These are phyloP conservation scores for Oehlia diaphana DNA, from an alignment of 192 early-diverging fungal genomes.

Conservation along the genomic window DNA sequence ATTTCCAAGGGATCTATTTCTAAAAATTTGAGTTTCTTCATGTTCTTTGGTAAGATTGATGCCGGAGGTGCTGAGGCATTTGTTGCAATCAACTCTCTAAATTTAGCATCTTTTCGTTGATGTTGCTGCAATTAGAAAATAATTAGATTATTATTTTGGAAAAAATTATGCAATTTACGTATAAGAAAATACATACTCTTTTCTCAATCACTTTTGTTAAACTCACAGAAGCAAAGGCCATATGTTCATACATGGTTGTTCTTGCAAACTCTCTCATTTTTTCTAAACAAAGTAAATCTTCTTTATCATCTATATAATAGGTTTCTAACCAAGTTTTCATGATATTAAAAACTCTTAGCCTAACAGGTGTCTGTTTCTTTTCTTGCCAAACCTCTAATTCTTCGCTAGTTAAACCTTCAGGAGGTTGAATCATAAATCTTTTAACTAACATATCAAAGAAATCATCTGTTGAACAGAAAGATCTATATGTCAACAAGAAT, in stretches of 20 bases:
- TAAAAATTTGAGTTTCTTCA: constrained; percentile 76
- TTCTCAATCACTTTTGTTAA: constrained; percentile 78
- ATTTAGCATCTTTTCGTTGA: constrained; percentile 54
- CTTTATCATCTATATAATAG: constrained; percentile 80
- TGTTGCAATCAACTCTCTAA: constrained; percentile 66
- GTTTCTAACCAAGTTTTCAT: constrained; percentile 95
- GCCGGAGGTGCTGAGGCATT: constrained; percentile 64
- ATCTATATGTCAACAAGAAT: constrained; percentile 93
- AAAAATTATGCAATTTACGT: not conserved
- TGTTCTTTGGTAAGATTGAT: constrained; percentile 79
- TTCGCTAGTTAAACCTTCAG: constrained; percentile 54
- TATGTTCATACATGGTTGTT: constrained; percentile 69
- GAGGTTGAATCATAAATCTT: constrained; percentile 80
- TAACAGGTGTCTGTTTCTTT: constrained; percentile 86
- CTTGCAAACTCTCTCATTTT: constrained; percentile 74
- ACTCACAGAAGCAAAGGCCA: constrained; percentile 68
- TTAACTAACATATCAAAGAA: constrained; percentile 73
- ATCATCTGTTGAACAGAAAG: constrained; percentile 80
- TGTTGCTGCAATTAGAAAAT: constrained; percentile 20
- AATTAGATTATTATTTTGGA: not conserved
- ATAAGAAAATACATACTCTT: constrained; percentile 39
- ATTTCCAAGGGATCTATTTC: constrained; percentile 92
- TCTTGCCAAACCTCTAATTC: constrained; percentile 82
- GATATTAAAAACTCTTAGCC: constrained; percentile 91
- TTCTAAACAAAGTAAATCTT: constrained; percentile 68